Conservation (phyloP, 1,139 yeast species). For the Pichia sp. region DNA sequence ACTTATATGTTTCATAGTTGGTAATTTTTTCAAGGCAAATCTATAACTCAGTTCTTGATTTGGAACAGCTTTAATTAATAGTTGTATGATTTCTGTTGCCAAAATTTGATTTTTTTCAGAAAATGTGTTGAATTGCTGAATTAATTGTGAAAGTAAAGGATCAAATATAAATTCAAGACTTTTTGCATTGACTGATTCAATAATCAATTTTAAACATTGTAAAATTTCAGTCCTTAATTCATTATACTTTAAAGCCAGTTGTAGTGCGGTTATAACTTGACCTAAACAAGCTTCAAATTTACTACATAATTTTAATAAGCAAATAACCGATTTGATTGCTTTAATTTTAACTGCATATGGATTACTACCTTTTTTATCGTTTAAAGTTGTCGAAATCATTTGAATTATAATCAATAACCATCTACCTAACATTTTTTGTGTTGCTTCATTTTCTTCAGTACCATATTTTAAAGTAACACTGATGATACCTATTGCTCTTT, state of each 20-base stretch:
- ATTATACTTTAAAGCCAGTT: slow-evolving; percentile 63
- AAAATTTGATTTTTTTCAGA: slow-evolving; percentile 40
- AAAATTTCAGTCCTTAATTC: slow-evolving; percentile 60
- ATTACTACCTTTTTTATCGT: slow-evolving; percentile 63
- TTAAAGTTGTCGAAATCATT: slow-evolving; percentile 70
- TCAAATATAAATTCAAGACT: slow-evolving; percentile 53
- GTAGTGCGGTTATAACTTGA: slow-evolving; percentile 82
- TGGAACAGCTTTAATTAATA: slow-evolving; percentile 2
- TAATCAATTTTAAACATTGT: slow-evolving; percentile 59
- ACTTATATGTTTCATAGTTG: slow-evolving; percentile 10
- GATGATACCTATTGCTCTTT: slow-evolving; percentile 35
- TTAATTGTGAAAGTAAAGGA: slow-evolving; percentile 47
- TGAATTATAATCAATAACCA: slow-evolving; percentile 75
- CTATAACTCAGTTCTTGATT: slow-evolving; percentile 7
- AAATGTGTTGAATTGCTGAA: slow-evolving; percentile 59
- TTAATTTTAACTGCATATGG: slow-evolving; percentile 68
- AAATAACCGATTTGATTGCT: slow-evolving; percentile 68
- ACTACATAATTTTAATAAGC: slow-evolving; percentile 54
- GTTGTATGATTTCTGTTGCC: slow-evolving; percentile 32
- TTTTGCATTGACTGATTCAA: slow-evolving; percentile 42
- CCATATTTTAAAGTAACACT: slow-evolving; percentile 29
- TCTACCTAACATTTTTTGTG: slow-evolving; percentile 12
- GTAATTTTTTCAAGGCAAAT: slow-evolving; percentile 7
- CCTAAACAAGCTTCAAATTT: slow-evolving; percentile 75
- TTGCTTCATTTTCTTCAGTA: slow-evolving; percentile 4